These are phyloP conservation scores for Xeromyces bisporus DNA, from an alignment of 495 filamentous ascomycete species.

Conservation along the genomic window DNA sequence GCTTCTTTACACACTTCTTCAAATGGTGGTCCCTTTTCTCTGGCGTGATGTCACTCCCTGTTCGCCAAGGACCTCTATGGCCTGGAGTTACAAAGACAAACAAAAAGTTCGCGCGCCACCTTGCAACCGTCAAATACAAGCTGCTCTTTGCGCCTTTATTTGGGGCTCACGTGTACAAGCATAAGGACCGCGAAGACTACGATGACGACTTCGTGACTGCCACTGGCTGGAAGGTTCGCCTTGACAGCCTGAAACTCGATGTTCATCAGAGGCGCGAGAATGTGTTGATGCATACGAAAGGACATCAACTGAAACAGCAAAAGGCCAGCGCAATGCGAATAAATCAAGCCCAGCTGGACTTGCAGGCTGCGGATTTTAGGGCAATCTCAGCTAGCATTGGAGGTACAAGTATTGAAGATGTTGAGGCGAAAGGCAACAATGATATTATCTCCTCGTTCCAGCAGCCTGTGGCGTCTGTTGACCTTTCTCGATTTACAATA, in stretches of 20 bases:
- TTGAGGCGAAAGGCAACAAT: slow-evolving; percentile 43
- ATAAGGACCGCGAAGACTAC: slow-evolving; percentile 85
- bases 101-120: slow-evolving; percentile 94
- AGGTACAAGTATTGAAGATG: slow-evolving; percentile 55
- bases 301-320: slow-evolving; percentile 49
- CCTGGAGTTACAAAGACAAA: slow-evolving; percentile 85
- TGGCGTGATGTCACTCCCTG: slow-evolving; percentile 83
- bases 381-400: slow-evolving; percentile 83
- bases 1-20: slow-evolving; percentile 97
- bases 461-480: slow-evolving; percentile 34
- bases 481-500: slow-evolving; percentile 83
- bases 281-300: slow-evolving; percentile 60
- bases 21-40: slow-evolving; percentile 96
- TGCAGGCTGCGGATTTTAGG: slow-evolving; percentile 81
- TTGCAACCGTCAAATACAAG: slow-evolving; percentile 96
- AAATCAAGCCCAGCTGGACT: slow-evolving; percentile 79
- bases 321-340: slow-evolving; percentile 89
- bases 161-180: slow-evolving; percentile 93
- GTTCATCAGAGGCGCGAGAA: slow-evolving; percentile 89
- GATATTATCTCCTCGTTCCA: slow-evolving; percentile 40
- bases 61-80: slow-evolving; percentile 81
- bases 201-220: slow-evolving; percentile 66
- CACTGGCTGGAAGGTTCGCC: slow-evolving; percentile 80
- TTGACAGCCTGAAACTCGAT: slow-evolving; percentile 93
- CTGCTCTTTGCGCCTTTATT: slow-evolving; percentile 82